Conservation (phyloP, 1,284 basidiomycete species). For the Phaffia rhodozyma region DNA sequence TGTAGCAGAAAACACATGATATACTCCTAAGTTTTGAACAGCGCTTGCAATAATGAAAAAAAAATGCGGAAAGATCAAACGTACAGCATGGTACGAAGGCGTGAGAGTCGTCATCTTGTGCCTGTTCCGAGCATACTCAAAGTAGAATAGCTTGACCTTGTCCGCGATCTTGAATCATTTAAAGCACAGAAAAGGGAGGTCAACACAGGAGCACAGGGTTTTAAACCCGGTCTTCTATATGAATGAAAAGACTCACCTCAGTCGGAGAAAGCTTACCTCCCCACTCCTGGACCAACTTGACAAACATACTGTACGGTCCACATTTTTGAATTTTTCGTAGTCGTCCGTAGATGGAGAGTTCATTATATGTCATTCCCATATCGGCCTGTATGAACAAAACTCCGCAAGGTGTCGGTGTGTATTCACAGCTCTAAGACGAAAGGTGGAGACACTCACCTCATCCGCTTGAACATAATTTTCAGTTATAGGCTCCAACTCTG, state of each 20-base stretch:
- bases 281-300: conserved; percentile 88
- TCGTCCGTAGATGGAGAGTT: conserved; percentile 83
- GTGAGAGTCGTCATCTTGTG: conserved; percentile 99
- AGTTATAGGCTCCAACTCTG: conserved; percentile 91
- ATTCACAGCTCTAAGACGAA: not conserved
- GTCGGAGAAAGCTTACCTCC: conserved; percentile 56
- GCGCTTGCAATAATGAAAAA: not conserved
- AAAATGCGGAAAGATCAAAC: conserved; percentile 27
- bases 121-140: conserved; percentile 88
- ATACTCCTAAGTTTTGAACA: too few species aligned
- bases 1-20: conserved; percentile 3
- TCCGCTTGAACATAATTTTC: conserved; percentile 90
- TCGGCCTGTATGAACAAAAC: conserved; percentile 49
- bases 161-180: conserved; percentile 61
- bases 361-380: conserved; percentile 99
- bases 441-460: conserved; percentile 46
- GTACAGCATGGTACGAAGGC: conserved; percentile 85
- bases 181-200: conserved; percentile 1
- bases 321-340: conserved; percentile 93
- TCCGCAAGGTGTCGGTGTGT: not conserved
- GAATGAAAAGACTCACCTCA: conserved; percentile 44
- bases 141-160: conserved; percentile 96
- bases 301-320: conserved; percentile 93
- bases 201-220: conserved; percentile 1
- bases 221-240: not conserved